Percentiles rank a stretch among this genome's conserved stretches.
These are phyloP conservation scores for Claviceps digitariae DNA, from an alignment of 2,329 filamentous ascomycete species.

Conservation along the genomic window DNA sequence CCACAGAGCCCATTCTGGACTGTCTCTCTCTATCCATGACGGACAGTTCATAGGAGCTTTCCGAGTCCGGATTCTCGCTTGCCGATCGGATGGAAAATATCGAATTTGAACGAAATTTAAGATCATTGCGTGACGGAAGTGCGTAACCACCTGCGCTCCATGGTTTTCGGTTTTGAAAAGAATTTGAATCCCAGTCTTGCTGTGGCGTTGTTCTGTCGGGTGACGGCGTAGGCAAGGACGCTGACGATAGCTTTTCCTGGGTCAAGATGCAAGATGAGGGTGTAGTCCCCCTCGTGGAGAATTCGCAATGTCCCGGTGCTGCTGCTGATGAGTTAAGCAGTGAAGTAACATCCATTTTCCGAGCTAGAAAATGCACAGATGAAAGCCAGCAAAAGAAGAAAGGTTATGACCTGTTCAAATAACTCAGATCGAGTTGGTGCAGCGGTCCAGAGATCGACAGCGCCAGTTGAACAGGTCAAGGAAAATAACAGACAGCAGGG, in stretches of 20 bases:
- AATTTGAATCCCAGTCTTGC: constrained; percentile 10
- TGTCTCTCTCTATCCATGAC: constrained; percentile 11
- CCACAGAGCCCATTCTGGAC: constrained; percentile 19
- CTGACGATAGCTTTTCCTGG: constrained; percentile 3
- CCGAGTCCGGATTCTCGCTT: constrained; percentile 12
- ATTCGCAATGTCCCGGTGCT: constrained; percentile 2
- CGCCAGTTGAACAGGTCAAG: not conserved
- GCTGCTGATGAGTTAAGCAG: constrained; percentile 24
- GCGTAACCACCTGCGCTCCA: constrained; percentile 39
- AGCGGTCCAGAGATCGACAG: not conserved
- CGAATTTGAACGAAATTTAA: constrained; percentile 17
- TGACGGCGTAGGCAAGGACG: constrained; percentile 20
- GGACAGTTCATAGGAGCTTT: constrained; percentile 10
- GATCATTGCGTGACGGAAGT: constrained; percentile 27
- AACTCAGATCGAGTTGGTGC: not conserved
- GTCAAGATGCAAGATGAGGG: constrained; percentile 2
- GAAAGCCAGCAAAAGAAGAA: not conserved
- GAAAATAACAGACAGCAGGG: not conserved
- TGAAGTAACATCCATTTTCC: constrained; percentile 27
- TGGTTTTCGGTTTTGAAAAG: constrained; percentile 25
- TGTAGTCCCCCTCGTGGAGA: constrained; percentile 6
- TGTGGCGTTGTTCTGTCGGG: constrained; percentile 17
- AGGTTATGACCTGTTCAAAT: not conserved
- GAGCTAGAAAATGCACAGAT: not conserved
- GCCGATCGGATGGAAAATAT: constrained; percentile 11